Conservation (phyloP, 495 filamentous ascomycete species). For the Talaromyces proteolyticus region DNA sequence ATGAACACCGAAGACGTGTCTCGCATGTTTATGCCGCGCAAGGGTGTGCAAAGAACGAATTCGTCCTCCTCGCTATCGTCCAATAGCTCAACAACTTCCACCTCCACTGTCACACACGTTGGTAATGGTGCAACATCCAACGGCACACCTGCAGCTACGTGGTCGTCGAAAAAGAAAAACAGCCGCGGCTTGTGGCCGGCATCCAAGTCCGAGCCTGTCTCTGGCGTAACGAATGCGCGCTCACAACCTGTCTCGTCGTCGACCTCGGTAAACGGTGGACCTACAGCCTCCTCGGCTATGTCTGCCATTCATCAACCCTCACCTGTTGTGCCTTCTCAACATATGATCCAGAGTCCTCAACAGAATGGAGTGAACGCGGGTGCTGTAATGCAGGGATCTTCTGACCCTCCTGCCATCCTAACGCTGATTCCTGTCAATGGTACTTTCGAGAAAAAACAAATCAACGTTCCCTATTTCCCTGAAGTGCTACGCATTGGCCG, state of each 20-base stretch:
- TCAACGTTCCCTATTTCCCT: conserved; percentile 81
- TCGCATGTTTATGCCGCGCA: conserved; percentile 83
- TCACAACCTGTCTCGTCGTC: conserved; percentile 58
- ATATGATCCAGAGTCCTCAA: conserved; percentile 53
- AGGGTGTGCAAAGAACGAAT: conserved; percentile 76
- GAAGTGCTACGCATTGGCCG: conserved; percentile 89
- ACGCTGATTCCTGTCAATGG: conserved; percentile 82
- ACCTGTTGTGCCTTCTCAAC: conserved; percentile 67
- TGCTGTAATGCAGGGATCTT: conserved; percentile 40
- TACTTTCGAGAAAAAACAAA: conserved; percentile 95
- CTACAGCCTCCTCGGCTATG: conserved; percentile 61
- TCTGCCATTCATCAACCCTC: conserved; percentile 71
- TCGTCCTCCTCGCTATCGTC: conserved; percentile 71
- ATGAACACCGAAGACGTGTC: conserved; percentile 84
- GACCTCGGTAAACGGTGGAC: conserved; percentile 45
- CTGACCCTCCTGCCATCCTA: conserved; percentile 66
- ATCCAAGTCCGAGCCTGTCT: conserved; percentile 60
- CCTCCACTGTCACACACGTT: conserved; percentile 40
- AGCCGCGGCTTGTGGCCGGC: conserved; percentile 66
- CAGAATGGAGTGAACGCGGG: conserved; percentile 58
- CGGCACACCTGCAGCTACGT: conserved; percentile 41
- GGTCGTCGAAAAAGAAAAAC: conserved; percentile 62
- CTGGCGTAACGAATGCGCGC: conserved; percentile 54
- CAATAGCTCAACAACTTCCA: conserved; percentile 50
- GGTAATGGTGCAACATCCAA: conserved; percentile 41